These are phyloP conservation scores for Fraxinus paxiana DNA, from an alignment of 305 asterid species.

Conservation along the genomic window DNA sequence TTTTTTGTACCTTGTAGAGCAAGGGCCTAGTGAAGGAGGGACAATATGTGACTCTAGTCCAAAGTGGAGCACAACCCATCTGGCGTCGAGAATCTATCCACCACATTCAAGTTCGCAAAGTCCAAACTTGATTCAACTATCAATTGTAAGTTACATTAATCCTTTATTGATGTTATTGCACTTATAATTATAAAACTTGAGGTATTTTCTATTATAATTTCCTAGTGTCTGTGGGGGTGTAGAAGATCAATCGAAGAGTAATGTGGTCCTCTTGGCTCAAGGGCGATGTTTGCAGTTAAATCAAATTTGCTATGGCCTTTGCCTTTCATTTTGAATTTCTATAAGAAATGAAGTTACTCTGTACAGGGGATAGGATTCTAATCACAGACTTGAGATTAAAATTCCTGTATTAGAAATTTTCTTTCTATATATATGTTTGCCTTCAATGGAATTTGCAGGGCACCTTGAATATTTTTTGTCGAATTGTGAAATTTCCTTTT, in stretches of 20 bases:
- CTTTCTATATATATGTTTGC: not conserved
- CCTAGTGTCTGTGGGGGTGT: not conserved
- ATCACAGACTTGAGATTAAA: not conserved
- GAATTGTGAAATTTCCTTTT: not conserved
- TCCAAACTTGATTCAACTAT: constrained; percentile 42
- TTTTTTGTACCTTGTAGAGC: constrained; percentile 35
- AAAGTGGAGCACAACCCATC: constrained; percentile 96
- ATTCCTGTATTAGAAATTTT: not conserved
- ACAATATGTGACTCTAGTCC: constrained; percentile 82
- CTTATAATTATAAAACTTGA: not conserved
- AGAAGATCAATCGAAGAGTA: not conserved
- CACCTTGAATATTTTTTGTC: not conserved
- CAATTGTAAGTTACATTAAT: not conserved
- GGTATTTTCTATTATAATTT: not conserved
- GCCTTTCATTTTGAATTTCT: not conserved
- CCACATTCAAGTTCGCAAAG: constrained; percentile 81
- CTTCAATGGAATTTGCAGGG: not conserved
- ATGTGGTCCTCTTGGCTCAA: not conserved
- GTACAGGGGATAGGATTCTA: not conserved
- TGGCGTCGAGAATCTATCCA: constrained; percentile 88
- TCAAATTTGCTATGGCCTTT: not conserved
- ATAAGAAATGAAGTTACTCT: not conserved
- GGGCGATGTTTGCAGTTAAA: not conserved
- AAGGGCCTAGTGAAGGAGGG: constrained; percentile 70
- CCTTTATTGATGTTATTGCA: not conserved